A percentile compares a stretch with the other conserved stretches of the same genome.
These are phyloP conservation scores for Speleostelium caveatum DNA, from an alignment of 78 protist genomes.

Conservation along the genomic window DNA sequence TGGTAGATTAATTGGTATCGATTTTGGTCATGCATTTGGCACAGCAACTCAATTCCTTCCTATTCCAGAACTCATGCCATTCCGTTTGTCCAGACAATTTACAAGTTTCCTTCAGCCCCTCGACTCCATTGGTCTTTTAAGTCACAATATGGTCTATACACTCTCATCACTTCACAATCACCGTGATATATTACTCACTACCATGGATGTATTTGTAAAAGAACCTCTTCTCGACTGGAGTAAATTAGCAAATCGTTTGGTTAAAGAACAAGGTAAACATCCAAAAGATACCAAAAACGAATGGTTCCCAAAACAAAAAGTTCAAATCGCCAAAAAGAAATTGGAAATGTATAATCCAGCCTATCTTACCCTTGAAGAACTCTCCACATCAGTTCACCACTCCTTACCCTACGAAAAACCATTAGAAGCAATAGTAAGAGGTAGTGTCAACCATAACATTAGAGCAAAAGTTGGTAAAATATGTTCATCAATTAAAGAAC, in stretches of 20 bases:
- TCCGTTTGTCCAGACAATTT: slow-evolving; percentile 94
- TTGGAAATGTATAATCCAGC: slow-evolving; percentile 80
- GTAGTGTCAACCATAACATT: slow-evolving; percentile 50
- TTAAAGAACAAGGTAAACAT: slow-evolving; percentile 61
- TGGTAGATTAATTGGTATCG: slow-evolving; percentile 95
- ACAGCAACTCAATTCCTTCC: slow-evolving; percentile 91
- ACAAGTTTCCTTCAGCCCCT: slow-evolving; percentile 79
- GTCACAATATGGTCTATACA: slow-evolving; percentile 80
- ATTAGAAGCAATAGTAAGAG: slow-evolving; percentile 29
- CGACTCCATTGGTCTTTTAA: slow-evolving; percentile 79
- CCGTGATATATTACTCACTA: slow-evolving; percentile 69
- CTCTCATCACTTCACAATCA: slow-evolving; percentile 79
- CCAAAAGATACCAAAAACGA: slow-evolving; percentile 31
- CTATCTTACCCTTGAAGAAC: slow-evolving; percentile 44
- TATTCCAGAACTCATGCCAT: slow-evolving; percentile 96
- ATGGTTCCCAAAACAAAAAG: slow-evolving; percentile 87
- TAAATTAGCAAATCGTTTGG: slow-evolving; percentile 59
- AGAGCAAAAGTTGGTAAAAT: slow-evolving; percentile 48
- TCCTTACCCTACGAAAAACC: slow-evolving; percentile 22
- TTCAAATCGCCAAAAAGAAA: slow-evolving; percentile 78
- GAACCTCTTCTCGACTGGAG: slow-evolving; percentile 94
- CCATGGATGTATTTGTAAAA: slow-evolving; percentile 89
- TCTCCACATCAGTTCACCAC: slow-evolving; percentile 13
- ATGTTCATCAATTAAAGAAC: slow-evolving; percentile 81
- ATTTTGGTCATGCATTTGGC: slow-evolving; percentile 98